Conservation (phyloP, 495 filamentous ascomycete genomes). For the Annulohypoxylon stygium region DNA sequence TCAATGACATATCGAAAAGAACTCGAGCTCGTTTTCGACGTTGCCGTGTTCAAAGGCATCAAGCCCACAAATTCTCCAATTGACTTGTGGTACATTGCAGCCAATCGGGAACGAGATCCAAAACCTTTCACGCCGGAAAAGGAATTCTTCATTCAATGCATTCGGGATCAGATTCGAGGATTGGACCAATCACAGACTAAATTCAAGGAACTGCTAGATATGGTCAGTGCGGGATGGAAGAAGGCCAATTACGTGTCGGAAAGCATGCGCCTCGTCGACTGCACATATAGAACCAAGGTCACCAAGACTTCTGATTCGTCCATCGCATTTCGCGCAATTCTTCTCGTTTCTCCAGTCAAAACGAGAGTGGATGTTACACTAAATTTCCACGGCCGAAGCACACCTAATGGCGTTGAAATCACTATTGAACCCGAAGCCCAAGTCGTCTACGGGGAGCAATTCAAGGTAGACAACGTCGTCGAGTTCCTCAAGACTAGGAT, state of each 20-base stretch:
- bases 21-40: constrained; percentile 82
- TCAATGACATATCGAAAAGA: constrained; percentile 84
- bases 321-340: constrained; percentile 62
- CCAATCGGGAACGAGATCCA: constrained; percentile 63
- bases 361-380: constrained; percentile 72
- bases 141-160: constrained; percentile 78
- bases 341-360: constrained; percentile 69
- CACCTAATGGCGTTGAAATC: constrained; percentile 58
- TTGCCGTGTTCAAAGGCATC: constrained; percentile 65
- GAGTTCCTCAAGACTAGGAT: constrained; percentile 68
- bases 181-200: constrained; percentile 62
- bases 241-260: constrained; percentile 64
- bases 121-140: constrained; percentile 65
- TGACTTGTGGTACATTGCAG: constrained; percentile 67
- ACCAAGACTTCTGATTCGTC: constrained; percentile 68
- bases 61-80: constrained; percentile 51
- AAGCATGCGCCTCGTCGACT: constrained; percentile 67
- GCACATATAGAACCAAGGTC: constrained; percentile 67
- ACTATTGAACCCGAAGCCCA: constrained; percentile 59
- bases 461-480: constrained; percentile 72
- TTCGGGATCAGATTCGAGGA: constrained; percentile 68
- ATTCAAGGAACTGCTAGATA: constrained; percentile 66
- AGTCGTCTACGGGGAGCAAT: constrained; percentile 76
- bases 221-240: constrained; percentile 72
- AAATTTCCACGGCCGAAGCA: constrained; percentile 44